Percentiles rank a stretch among this genome's conserved stretches.
Conservation (phyloP, 352 stramenopile species). For the Plasmopara viticola region DNA sequence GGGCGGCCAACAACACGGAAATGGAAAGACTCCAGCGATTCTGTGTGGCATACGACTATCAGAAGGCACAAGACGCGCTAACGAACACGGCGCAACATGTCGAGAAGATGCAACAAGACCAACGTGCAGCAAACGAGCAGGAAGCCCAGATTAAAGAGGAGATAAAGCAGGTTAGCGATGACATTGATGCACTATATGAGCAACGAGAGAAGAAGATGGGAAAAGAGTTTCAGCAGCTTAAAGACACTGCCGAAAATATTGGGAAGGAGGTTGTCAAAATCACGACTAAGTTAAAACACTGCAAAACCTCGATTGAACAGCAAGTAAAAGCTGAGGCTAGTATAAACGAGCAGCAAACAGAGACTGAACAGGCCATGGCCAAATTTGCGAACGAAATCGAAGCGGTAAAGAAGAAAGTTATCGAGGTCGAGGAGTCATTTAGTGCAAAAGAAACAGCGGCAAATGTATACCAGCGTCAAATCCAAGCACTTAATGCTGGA, state of each 20-base stretch:
- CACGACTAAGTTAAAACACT: constrained; percentile 74
- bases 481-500: constrained; percentile 81
- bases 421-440: constrained; percentile 40
- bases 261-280: constrained; percentile 82
- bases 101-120: constrained; percentile 80
- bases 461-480: constrained; percentile 75
- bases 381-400: constrained; percentile 83
- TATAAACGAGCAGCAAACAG: constrained; percentile 63
- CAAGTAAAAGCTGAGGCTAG: constrained; percentile 52
- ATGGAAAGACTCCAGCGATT: constrained; percentile 97
- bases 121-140: constrained; percentile 60
- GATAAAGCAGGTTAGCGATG: constrained; percentile 73
- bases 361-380: constrained; percentile 68
- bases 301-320: constrained; percentile 60
- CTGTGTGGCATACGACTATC: constrained; percentile 94
- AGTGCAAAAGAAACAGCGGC: constrained; percentile 53
- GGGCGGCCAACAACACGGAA: constrained; percentile 97
- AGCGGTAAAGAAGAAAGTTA: constrained; percentile 57
- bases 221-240: constrained; percentile 76
- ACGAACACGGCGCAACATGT: constrained; percentile 85
- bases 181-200: constrained; percentile 78
- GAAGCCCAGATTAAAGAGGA: constrained; percentile 51
- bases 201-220: constrained; percentile 80
- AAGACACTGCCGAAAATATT: constrained; percentile 73
- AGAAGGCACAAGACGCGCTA: constrained; percentile 84